Conservation (phyloP, 1,139 yeast species). For the Entelexis sorbosivorans region DNA sequence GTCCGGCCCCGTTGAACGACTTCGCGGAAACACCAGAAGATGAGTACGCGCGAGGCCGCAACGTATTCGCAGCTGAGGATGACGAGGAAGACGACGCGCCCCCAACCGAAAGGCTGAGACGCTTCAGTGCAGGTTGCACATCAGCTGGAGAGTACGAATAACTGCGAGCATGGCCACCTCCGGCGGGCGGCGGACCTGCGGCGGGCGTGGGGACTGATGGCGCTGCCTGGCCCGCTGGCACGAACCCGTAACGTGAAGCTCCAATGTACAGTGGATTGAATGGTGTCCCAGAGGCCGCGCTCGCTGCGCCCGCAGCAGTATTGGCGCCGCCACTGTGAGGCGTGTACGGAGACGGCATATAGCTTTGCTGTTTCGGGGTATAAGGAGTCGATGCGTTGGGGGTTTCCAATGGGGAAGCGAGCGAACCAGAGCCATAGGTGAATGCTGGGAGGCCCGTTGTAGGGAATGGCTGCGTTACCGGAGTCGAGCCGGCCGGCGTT, state of each 20-base stretch:
- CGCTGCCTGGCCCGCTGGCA: not conserved
- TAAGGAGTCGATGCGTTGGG: slow-evolving; percentile 7
- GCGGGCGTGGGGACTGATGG: not conserved
- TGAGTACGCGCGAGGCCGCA: slow-evolving; percentile 20
- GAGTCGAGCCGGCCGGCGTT: not conserved
- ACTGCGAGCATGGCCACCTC: slow-evolving; percentile 14
- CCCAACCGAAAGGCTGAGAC: not conserved
- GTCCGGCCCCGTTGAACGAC: not conserved
- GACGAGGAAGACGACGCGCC: not conserved
- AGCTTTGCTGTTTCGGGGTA: slow-evolving; percentile 7
- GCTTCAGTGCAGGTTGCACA: slow-evolving; percentile 1
- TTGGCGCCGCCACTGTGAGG: not conserved
- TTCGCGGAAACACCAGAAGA: not conserved
- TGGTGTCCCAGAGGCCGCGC: not conserved
- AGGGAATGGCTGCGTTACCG: not conserved
- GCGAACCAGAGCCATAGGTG: not conserved
- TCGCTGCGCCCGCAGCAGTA: not conserved
- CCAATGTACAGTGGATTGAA: not conserved
- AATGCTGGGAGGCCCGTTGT: not conserved
- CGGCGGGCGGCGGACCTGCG: not conserved
- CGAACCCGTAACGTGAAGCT: not conserved
- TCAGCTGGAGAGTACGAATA: slow-evolving; percentile 12
- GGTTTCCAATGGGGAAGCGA: slow-evolving; percentile 2
- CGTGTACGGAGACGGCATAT: not conserved
- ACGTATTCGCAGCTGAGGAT: not conserved